These are phyloP conservation scores for Linum trigynum DNA, from an alignment of 345 rosid species.

Conservation along the genomic window DNA sequence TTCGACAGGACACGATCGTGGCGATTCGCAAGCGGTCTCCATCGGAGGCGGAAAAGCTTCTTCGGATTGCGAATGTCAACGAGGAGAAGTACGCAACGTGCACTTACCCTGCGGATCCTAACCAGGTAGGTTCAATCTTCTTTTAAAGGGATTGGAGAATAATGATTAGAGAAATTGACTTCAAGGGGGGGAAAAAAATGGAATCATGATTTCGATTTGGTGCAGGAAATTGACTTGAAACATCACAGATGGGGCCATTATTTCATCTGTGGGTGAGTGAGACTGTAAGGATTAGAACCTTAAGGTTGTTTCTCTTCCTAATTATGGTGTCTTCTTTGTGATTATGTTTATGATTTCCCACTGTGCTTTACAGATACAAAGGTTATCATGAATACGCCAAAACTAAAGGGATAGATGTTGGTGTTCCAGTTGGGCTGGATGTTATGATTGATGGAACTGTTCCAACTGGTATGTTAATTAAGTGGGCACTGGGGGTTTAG, in stretches of 20 bases:
- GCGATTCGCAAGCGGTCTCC: slow-evolving; percentile 56
- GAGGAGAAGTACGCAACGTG: slow-evolving; percentile 54
- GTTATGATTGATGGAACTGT: slow-evolving; percentile 84
- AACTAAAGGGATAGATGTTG: slow-evolving; percentile 61
- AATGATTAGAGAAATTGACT: neutral
- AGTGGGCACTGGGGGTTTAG: neutral
- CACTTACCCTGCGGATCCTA: slow-evolving; percentile 73
- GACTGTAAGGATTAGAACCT: slow-evolving; percentile 8
- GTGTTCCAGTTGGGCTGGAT: slow-evolving; percentile 75
- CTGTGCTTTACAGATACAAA: slow-evolving; percentile 53
- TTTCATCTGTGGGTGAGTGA: slow-evolving; percentile 90
- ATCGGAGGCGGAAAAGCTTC: slow-evolving; percentile 36
- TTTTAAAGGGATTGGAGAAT: neutral
- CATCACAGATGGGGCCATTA: slow-evolving; percentile 94
- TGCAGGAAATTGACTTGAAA: slow-evolving; percentile 83
- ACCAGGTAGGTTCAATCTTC: slow-evolving; percentile 39
- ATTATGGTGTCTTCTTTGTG: neutral
- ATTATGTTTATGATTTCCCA: neutral
- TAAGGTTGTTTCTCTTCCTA: neutral
- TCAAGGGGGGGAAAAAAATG: neutral
- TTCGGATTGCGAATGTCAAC: slow-evolving; percentile 66
- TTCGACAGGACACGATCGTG: slow-evolving; percentile 81
- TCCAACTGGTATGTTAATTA: slow-evolving; percentile 56
- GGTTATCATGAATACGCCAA: slow-evolving; percentile 69
- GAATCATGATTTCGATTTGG: neutral